phyloP scores from a whole-genome alignment of 768 basidiomycete genomes.

The Kwoniella shandongensis region DNA sequence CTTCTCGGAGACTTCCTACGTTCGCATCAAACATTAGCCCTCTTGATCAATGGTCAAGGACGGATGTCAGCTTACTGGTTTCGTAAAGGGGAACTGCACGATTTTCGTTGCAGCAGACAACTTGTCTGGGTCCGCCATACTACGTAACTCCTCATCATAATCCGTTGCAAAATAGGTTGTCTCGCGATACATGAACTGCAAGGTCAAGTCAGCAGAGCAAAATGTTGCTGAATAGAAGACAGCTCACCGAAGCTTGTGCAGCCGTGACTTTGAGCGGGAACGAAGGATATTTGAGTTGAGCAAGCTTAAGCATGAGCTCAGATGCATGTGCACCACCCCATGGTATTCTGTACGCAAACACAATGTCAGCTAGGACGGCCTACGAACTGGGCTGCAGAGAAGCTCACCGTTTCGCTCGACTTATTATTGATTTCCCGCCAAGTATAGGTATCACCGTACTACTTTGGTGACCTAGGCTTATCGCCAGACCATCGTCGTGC shows the following conservation, averaged over 20 bases:
- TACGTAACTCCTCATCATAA: slow-evolving; percentile 68
- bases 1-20: slow-evolving; percentile 68
- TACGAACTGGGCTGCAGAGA: not conserved
- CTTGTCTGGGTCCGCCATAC: slow-evolving; percentile 65
- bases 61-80: slow-evolving; percentile 45
- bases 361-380: not conserved
- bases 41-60: not conserved
- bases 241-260: slow-evolving; percentile 70
- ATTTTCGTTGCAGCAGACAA: slow-evolving; percentile 69
- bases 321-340: slow-evolving; percentile 90
- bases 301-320: slow-evolving; percentile 87
- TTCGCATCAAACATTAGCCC: slow-evolving; percentile 1
- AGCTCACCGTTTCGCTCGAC: slow-evolving; percentile 79
- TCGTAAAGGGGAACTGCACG: slow-evolving; percentile 81
- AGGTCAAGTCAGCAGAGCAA: not conserved
- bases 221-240: not conserved
- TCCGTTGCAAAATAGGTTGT: slow-evolving; percentile 80
- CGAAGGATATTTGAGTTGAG: slow-evolving; percentile 91
- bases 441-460: slow-evolving; percentile 89
- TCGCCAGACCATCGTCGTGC: slow-evolving; percentile 72
- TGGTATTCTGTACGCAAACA: slow-evolving; percentile 70
- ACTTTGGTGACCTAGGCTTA: slow-evolving; percentile 88
- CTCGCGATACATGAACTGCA: slow-evolving; percentile 84
- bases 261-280: slow-evolving; percentile 82
- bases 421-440: slow-evolving; percentile 75